Base-by-base conservation (phyloP, 2,329 filamentous ascomycete species). In the Paradendryphiella salina region DNA sequence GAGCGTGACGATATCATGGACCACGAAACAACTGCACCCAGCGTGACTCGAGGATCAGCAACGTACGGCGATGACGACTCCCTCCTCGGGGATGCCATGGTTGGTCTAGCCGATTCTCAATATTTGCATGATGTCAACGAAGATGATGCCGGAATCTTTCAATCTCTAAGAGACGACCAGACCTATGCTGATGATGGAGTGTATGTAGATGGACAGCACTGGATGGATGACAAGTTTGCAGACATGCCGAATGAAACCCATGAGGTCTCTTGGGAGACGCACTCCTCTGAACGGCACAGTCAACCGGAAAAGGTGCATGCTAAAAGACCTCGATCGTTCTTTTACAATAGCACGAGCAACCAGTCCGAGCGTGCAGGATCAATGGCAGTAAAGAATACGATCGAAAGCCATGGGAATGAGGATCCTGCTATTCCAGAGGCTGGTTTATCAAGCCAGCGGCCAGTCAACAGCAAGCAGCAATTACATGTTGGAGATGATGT, bases 31-130 rank as follows among this genome's bases (percentile, higher is more conserved):
- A 44, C 26, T 13, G 35, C 41, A 2, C n/a, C 28, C 3, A 23
- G 37, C 3, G 4, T n/a, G 0, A 56, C 56, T 29, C 28, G 46
- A 21, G 48, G 23, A 28, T 64, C 64, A 0, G 66, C 70, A 11
- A 48, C 48, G 0, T 71, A 65, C 38, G 63, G 46, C 5, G 69
- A 73, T 17, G 59, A 67, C 13, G 66, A 70, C 29, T 72, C 70
- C 0, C 36, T 64, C 4, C 51, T 73, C 4, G 60, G 52, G 13
- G 68, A 70, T n/a, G 67, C 59, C 15, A 59, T 73, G 56, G 42
- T 71, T 8, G 70, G 68, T 5, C 49, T 71, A 11, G 63, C 52
- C 5, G 70, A 72, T 52, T 70, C 67, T 5, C 59, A 69, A n/a
- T 49, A 57, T 5, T 43, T 71, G n/a, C 56, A 44, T 33, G 38